Base-by-base conservation (phyloP, 768 basidiomycete species). In the Brasilioporus rufonigricans region DNA sequence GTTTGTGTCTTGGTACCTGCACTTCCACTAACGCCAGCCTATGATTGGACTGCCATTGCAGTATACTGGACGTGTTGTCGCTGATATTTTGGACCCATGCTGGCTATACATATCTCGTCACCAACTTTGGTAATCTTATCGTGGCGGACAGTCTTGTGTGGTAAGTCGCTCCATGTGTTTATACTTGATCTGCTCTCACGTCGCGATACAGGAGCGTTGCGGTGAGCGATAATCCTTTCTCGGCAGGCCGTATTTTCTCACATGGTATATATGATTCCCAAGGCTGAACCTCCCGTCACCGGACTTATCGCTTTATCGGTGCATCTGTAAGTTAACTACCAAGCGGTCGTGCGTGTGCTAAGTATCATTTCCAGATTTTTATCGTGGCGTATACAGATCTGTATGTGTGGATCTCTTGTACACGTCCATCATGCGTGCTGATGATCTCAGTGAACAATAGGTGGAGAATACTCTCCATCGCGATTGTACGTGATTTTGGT, bases 361-460 rank as follows among this genome's bases (percentile, higher is more conserved):
- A 52, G 7, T 19, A 27, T 10, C 10, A 5, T 35, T 33, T n/a
- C 31, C 44, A 52, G 51, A 9, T 52, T 45, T 31, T 12, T 52
- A 38, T 38, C 51, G 27, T 52, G 51, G 51, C 51, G 44, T 26
- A 52, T 52, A 19, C 51, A 52, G 29, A 29, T 52, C 10, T 23
- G 51, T 52, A 38, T 29, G 51, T 45, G 16, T 13, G 4, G 23
- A 3, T 9, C 2, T 38, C 12, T 19, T 19, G 14, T 21, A 14
- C 3, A 21, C 5, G 26, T 36, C 41, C 23, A 10, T 44, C n/a
- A 13, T 6, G 23, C 14, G 5, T 44, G 10, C 36, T 46, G 21
- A 46, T 18, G 13, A 8, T 38, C 21, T 31, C 16, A 52, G 52
- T 52, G 52, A 35, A 52, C 35, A 11, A 23, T 13, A 29, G 35